phyloP scores from a whole-genome alignment of 2,329 filamentous ascomycete genomes.

The Penicillium sp. region DNA sequence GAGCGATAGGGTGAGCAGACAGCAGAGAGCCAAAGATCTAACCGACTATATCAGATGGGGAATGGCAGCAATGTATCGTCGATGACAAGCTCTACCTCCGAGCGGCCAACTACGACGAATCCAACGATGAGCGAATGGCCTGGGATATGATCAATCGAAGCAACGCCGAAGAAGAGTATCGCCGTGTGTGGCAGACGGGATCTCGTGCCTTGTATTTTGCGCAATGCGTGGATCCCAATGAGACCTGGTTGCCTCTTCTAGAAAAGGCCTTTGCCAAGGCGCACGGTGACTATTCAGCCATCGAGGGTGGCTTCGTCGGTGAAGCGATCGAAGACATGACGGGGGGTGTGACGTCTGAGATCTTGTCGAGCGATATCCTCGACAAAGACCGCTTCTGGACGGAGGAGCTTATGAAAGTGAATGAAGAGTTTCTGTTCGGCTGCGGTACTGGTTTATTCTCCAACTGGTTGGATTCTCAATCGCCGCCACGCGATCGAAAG shows the following conservation, averaged over 20 bases:
- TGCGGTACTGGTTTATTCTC: conserved; percentile 44
- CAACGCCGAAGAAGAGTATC: conserved; percentile 65
- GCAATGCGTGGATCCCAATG: conserved; percentile 67
- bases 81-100: conserved; percentile 86
- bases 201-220: conserved; percentile 74
- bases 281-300: conserved; percentile 70
- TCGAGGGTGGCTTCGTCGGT: conserved; percentile 67
- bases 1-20: too few relatives aligned
- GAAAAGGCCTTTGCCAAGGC: conserved; percentile 83
- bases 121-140: conserved; percentile 65
- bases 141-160: conserved; percentile 70
- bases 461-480: conserved; percentile 38
- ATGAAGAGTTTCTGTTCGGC: conserved; percentile 61
- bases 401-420: conserved; percentile 72
- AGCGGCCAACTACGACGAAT: conserved; percentile 75
- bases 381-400: conserved; percentile 77
- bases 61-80: conserved; percentile 87
- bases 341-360: conserved; percentile 45
- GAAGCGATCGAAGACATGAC: conserved; percentile 56
- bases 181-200: conserved; percentile 65
- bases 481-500: conserved; percentile 36
- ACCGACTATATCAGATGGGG: conserved; percentile 55
- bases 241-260: conserved; percentile 74
- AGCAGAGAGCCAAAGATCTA: not conserved
- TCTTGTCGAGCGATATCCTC: conserved; percentile 43